Base-by-base conservation (phyloP, 306 rosid genomes). In the Corylus heterophylla region DNA sequence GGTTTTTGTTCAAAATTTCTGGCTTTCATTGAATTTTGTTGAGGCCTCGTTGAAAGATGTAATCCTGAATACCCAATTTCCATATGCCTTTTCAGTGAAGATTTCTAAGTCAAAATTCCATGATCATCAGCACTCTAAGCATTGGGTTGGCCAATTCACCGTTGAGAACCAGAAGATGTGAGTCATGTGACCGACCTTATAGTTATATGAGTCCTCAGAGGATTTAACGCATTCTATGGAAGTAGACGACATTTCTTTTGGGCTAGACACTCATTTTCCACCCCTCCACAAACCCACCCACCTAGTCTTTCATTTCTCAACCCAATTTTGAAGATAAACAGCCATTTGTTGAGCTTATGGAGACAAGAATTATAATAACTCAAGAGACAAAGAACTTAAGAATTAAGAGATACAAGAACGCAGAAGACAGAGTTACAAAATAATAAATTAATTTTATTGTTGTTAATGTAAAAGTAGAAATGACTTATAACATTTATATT, bases 261-360 rank as follows among this genome's bases (percentile, higher is more conserved):
- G 54, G 78, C 52, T 47, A 70, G 69, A 71, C 58, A 58, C 44
- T 75, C 61, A 71, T 83, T 82, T 71, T 54, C 81, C 42, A 82
- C 73, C 48, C 55, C 72, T 68, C 81, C 74, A 88, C 91, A 87
- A 83, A 85, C 85, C 89, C 87, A 69, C 85, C 89, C 87, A 69
- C 52, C 54, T 31, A 83, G 45, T 0, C 71, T 3, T 2, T 31
- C 35, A 31, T 31, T 31, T 31, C 2, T 2, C 0, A 31, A 31
- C 35, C 35, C 35, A 31, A 31, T 31, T 31, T 31, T 31, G 35
- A 31, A 31, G 35, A 31, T 31, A 31, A 31, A 2, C 35, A 1
- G 35, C 3, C 35, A 31, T 3, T 31, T 31, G 3, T 31, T 31
- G 35, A 31, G 35, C 3, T 31, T 31, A 22, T 22, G 25, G 25